phyloP scores from a whole-genome alignment of 1,139 yeast species.

The Zhuliangozyma parablackwelliae region DNA sequence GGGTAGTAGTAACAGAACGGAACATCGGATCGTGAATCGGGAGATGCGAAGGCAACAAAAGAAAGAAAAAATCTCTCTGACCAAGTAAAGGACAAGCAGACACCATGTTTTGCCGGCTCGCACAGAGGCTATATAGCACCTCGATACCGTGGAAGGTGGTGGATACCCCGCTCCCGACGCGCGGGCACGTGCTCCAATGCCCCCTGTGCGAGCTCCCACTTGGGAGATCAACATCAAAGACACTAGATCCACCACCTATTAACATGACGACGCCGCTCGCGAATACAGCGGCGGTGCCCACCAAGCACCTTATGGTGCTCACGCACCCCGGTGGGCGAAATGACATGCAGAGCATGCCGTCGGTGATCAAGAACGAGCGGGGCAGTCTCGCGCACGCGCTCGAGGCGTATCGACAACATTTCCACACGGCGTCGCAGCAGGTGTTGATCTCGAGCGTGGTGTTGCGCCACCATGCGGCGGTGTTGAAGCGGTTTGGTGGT shows the following conservation, averaged over 20 bases:
- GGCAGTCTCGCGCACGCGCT: slow-evolving; percentile 21
- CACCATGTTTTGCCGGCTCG: no score
- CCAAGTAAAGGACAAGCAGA: no score
- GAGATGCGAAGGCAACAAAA: no score
- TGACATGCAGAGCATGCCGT: slow-evolving; percentile 47
- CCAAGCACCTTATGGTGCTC: slow-evolving; percentile 54
- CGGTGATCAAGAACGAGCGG: slow-evolving; percentile 48
- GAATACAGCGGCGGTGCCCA: slow-evolving; percentile 45
- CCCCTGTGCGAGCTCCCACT: no score
- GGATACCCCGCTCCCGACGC: background rate
- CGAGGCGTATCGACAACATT: slow-evolving; percentile 19
- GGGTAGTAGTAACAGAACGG: background rate
- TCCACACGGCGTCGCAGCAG: slow-evolving; percentile 2
- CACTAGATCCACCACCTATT: background rate
- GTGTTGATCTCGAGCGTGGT: slow-evolving; percentile 33
- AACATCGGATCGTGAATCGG: no score
- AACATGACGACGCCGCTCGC: slow-evolving; percentile 11
- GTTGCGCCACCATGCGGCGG: slow-evolving; percentile 12
- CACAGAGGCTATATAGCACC: no score
- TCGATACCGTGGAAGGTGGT: background rate
- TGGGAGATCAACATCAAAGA: no score
- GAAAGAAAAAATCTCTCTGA: no score
- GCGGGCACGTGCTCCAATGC: background rate
- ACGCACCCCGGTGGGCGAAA: slow-evolving; percentile 27
- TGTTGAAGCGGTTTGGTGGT: slow-evolving; percentile 11